Base-by-base conservation (phyloP, 2,329 filamentous ascomycete genomes). In the Coniella lustricola region DNA sequence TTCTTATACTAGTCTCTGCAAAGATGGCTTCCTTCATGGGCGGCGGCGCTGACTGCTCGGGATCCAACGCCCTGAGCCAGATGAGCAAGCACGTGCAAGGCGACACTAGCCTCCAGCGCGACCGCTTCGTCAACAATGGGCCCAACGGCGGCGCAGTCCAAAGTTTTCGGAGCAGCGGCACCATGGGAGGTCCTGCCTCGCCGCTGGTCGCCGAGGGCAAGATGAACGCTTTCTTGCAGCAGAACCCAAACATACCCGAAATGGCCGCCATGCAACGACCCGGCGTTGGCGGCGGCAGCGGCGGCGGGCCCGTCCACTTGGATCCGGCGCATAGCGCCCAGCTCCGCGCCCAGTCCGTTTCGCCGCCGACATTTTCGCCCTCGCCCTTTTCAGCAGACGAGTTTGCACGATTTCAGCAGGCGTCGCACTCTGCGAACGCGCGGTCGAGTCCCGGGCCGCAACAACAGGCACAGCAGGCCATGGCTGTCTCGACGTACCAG, bases 61-160 rank as follows among this genome's bases (percentile, higher is more conserved):
- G 93, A 54, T 90, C 87, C 56, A 98, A 98, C 68, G 93, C 94
- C 50, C 82, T 98, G 61, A 91, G 88, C 64, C 93, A 97, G 74
- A 95, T 98, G 67, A 89, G 90, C 56, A 98, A 98, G 70, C 90
- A 96, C 68, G 88, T 93, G 49, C 87, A 94, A 64, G 89, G 95
- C 76, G 93, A 98, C 73, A 95, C 90, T 70, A 93, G 87, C 50
- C 74, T 97, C 50, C 93, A 97, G 70, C 79, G 90, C 61, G 93
- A 98, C 67, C 82, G 93, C 51, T 75, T 97, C 53, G 83, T 87
- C 52, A 88, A 87, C 54, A 75, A 84, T 56, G 83, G 82, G 0
- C 84, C 87, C 0, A 81, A 78, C n/a, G 45, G 37, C 22, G 32
- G 34, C 44, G 42, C 46, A 21, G 50, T 41, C n/a, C 48, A 48